phyloP scores from a whole-genome alignment of 139 green algal genomes.

The Chloropicon primus region DNA sequence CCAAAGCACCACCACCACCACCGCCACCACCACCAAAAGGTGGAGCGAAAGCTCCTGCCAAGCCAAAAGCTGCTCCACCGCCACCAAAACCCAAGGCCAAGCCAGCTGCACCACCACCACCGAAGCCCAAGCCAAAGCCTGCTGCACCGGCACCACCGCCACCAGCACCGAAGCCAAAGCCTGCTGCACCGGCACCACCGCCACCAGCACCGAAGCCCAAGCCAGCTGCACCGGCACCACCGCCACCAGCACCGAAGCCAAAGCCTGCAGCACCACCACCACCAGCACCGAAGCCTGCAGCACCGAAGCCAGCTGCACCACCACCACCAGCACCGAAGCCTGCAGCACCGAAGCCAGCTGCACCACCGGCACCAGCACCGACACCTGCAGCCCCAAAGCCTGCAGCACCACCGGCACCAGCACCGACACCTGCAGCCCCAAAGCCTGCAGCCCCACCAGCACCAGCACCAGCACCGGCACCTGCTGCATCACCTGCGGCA shows the following conservation, averaged over 20 bases:
- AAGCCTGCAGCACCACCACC: background rate
- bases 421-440: background rate
- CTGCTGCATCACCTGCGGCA: background rate
- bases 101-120: background rate
- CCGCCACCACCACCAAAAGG: background rate
- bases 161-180: background rate
- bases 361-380: background rate
- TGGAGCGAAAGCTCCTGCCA: background rate
- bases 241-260: background rate
- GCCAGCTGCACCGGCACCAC: background rate
- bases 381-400: background rate
- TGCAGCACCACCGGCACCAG: background rate
- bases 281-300: background rate
- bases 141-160: no score
- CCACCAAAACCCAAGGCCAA: background rate
- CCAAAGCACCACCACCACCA: background rate
- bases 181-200: background rate
- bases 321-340: background rate
- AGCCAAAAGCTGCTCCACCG: background rate
- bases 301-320: background rate
- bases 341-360: background rate
- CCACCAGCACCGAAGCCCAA: background rate
- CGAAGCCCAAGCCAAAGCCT: background rate
- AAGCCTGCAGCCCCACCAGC: background rate
- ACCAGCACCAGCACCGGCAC: background rate